Base-by-base conservation (phyloP, 1,284 basidiomycete species). In the Pseudozyma tsukubaensis region DNA sequence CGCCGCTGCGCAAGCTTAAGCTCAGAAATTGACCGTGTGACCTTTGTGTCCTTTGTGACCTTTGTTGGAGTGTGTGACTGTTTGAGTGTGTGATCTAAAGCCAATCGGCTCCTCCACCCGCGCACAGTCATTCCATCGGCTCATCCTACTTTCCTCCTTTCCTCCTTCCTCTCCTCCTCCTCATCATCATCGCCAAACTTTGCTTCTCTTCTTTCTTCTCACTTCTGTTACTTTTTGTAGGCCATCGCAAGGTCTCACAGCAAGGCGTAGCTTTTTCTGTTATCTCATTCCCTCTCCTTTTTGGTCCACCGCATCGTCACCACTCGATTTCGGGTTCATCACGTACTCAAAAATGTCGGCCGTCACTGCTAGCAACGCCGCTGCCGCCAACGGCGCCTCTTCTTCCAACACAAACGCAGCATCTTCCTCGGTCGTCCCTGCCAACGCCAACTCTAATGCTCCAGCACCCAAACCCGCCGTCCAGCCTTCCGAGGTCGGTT, bases 401-500 rank as follows among this genome's bases (percentile, higher is more conserved):
- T 50, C 59, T 32, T 54, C 55, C 32, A 55, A 47, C 18, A 39
- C 42, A 18, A 50, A 56, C 39, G 51, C 60, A 42, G 53, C 72
- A 43, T 56, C 73, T 39, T 56, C 71, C 19, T 47, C 64, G 18
- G 63, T 56, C 14, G 56, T 64, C 32, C 59, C 63, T 19, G 11
- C 63, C 12, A 36, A 35, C n/a, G 29, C 42, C 50, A 51, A 36
- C 32, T 49, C 55, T 32, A 53, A 50, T 48, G 44, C 53, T 53
- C 44, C 44, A 45, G 60, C 59, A 18, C 40, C 48, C 58, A 72
- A 74, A 52, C 67, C 73, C 5, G 62, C 76, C 47, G 73, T 78
- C 0, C 76, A 81, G 70, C 68, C 82, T n/a, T 72, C 79, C 43
- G 83, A 85, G 58, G 81, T 85, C 14, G 84, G 82, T 44, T 85